Conservation (phyloP, 2,329 filamentous ascomycete genomes). For the Ascocoryne sarcoides region DNA sequence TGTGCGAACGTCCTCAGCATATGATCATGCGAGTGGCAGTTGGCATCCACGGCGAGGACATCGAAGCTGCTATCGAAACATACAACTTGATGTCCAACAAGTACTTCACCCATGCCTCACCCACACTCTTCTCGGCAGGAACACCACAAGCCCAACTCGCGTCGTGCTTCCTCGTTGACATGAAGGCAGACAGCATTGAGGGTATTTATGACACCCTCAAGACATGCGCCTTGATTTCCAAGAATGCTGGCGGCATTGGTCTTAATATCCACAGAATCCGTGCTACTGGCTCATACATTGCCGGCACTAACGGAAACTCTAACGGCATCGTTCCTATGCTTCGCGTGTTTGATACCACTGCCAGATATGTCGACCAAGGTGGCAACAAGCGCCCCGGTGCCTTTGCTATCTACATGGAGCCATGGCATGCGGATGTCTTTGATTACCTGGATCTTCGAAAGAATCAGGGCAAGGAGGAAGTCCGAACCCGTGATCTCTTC, state of each 20-base stretch:
- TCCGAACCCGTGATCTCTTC: slow-evolving; percentile 94
- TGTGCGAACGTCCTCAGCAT: slow-evolving; percentile 95
- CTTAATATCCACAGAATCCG: slow-evolving; percentile 95
- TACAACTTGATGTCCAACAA: slow-evolving; percentile 99
- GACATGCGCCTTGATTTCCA: slow-evolving; percentile 99
- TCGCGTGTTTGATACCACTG: slow-evolving; percentile 98
- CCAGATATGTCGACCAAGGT: slow-evolving; percentile 96
- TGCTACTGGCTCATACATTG: slow-evolving; percentile 95
- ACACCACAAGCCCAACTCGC: slow-evolving; percentile 91
- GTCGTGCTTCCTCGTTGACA: slow-evolving; percentile 97
- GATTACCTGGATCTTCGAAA: slow-evolving; percentile 96
- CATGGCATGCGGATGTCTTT: slow-evolving; percentile 97
- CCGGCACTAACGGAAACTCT: slow-evolving; percentile 94
- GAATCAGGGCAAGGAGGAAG: slow-evolving; percentile 98
- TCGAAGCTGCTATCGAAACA: slow-evolving; percentile 92
- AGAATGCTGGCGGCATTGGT: slow-evolving; percentile 97
- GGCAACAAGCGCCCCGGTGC: slow-evolving; percentile 98
- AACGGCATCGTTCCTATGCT: slow-evolving; percentile 98
- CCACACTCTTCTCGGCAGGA: slow-evolving; percentile 95
- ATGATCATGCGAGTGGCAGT: slow-evolving; percentile 99
- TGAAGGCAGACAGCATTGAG: slow-evolving; percentile 99
- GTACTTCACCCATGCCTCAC: slow-evolving; percentile 96
- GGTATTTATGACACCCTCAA: slow-evolving; percentile 99
- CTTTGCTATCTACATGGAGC: slow-evolving; percentile 97
- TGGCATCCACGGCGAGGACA: slow-evolving; percentile 89